Evolutionary conservation across 2,329 filamentous ascomycete species (phyloP).

Genomic region (Venturia asperata): DNA sequence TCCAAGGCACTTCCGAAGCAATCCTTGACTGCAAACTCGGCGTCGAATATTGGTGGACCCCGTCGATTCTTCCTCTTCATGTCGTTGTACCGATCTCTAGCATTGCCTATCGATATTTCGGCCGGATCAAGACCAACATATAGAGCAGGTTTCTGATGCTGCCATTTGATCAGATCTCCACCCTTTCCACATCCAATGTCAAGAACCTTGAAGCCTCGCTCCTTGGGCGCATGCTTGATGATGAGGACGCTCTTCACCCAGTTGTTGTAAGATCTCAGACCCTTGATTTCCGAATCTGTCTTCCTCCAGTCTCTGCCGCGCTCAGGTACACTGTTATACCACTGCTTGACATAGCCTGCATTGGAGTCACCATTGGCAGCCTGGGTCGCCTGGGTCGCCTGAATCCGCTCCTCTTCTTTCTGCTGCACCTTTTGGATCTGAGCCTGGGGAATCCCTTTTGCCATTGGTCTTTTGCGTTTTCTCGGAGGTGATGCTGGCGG

Average conservation of each 20-base stretch:
- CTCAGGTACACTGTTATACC: constrained; percentile 95
- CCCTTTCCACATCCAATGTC: constrained; percentile 97
- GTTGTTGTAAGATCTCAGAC: constrained; percentile 91
- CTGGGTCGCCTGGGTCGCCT: constrained; percentile 2
- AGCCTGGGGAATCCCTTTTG: constrained; percentile 13
- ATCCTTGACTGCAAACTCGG: constrained; percentile 83
- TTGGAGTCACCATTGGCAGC: constrained; percentile 42
- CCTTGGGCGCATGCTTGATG: constrained; percentile 71
- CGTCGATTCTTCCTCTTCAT: constrained; percentile 51
- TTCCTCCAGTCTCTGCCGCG: constrained; percentile 90
- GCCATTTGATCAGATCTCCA: constrained; percentile 92
- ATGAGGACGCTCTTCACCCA: constrained; percentile 98
- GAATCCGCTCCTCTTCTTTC: constrained; percentile 7
- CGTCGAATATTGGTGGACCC: constrained; percentile 62
- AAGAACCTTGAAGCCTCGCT: constrained; percentile 49
- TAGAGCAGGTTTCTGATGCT: constrained; percentile 79
- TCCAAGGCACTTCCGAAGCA: constrained; percentile 82
- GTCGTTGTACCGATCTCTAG: constrained; percentile 69
- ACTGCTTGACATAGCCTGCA: constrained; percentile 80
- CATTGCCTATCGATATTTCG: constrained; percentile 85
- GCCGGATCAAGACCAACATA: constrained; percentile 94
- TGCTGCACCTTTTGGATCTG: constrained; percentile 15
- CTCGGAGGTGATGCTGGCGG: constrained; percentile 21
- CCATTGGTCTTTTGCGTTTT: constrained; percentile 20
- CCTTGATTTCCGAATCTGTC: constrained; percentile 91